Conservation (phyloP, 257 asterid species). For the Cynanchum wilfordii region DNA sequence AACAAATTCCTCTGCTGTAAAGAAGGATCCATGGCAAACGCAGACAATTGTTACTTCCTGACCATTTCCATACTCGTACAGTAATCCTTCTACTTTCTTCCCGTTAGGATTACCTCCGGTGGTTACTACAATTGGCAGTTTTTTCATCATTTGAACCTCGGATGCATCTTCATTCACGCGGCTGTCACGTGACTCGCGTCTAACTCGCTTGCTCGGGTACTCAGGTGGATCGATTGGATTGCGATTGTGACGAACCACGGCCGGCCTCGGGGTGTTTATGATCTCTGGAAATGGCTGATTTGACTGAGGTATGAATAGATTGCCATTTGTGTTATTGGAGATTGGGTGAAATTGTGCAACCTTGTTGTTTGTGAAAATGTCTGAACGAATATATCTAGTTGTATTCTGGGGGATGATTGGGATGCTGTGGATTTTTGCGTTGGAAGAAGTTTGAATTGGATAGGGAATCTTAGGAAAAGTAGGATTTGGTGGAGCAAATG, state of each 20-base stretch:
- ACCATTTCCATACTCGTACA: conserved; percentile 6
- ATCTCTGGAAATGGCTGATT: not conserved
- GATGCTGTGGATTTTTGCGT: not conserved
- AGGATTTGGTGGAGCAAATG: not conserved
- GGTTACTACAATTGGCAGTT: conserved; percentile 16
- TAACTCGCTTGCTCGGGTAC: not conserved
- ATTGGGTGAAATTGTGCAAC: not conserved
- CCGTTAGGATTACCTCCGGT: conserved; percentile 18
- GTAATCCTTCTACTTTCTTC: conserved; percentile 14
- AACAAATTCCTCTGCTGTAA: conserved; percentile 26
- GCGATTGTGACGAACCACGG: not conserved
- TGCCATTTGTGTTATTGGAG: not conserved
- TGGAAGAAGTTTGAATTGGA: not conserved
- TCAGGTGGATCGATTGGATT: not conserved
- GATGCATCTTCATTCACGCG: not conserved
- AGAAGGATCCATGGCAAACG: conserved; percentile 23
- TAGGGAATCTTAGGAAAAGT: not conserved
- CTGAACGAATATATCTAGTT: not conserved
- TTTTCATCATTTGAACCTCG: not conserved
- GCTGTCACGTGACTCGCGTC: too few species aligned
- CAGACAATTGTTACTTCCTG: conserved; percentile 16
- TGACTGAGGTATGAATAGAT: not conserved
- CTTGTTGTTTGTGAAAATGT: not conserved
- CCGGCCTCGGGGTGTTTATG: not conserved
- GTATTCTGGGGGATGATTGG: not conserved